Evolutionary conservation across 768 basidiomycete species (phyloP).

Genomic region (Boletus sp.): DNA sequence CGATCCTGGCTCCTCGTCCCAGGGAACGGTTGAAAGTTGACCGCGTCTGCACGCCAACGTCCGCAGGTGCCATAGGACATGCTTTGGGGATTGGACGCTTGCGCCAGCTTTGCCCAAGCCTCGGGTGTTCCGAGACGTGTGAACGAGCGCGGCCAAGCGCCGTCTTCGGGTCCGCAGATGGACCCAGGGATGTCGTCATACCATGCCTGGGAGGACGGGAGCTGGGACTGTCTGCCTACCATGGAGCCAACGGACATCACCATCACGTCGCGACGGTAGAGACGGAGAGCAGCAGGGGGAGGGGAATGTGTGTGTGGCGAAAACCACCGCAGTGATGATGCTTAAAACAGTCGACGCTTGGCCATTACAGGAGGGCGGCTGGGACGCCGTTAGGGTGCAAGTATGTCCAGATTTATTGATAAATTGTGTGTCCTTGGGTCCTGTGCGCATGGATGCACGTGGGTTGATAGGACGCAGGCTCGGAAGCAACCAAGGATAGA

Average conservation of each 20-base stretch:
- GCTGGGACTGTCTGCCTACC: constrained; percentile 10
- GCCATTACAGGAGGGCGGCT: constrained; percentile 18
- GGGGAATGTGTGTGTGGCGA: constrained; percentile 6
- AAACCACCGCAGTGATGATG: constrained; percentile 2
- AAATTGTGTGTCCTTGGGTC: constrained; percentile 17
- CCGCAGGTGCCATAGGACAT: constrained; percentile 35
- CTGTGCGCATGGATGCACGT: constrained; percentile 29
- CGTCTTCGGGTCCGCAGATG: constrained; percentile 60
- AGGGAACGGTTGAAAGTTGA: constrained; percentile 67
- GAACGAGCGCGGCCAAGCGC: constrained; percentile 61
- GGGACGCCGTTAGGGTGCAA: constrained; percentile 18
- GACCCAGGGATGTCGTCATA: constrained; percentile 61
- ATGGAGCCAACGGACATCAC: constrained; percentile 17
- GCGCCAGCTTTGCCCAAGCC: constrained; percentile 50
- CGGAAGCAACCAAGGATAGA: constrained; percentile 11
- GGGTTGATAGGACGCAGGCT: constrained; percentile 7
- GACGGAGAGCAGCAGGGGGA: neutral
- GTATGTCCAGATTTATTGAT: constrained; percentile 22
- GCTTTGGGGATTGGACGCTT: constrained; percentile 51
- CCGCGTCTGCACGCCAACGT: constrained; percentile 48
- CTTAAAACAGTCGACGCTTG: constrained; percentile 33
- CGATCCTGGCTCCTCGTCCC: constrained; percentile 58
- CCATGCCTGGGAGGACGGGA: constrained; percentile 41
- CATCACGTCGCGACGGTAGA: constrained; percentile 10
- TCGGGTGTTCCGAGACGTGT: constrained; percentile 47